phyloP scores from a whole-genome alignment of 78 protist genomes.

The Ministeria vibrans region DNA sequence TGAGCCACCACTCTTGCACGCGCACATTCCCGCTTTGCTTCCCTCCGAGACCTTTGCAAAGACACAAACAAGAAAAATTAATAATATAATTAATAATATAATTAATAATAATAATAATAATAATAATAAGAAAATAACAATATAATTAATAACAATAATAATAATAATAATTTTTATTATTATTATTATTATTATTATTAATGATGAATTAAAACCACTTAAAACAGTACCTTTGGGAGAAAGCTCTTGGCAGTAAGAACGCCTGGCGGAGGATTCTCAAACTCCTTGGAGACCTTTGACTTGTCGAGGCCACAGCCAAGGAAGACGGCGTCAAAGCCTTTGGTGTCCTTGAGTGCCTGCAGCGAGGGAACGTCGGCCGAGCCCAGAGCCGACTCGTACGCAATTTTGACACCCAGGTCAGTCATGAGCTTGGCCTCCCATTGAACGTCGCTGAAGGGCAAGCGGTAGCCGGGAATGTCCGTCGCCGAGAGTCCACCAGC shows the following conservation, averaged over 20 bases:
- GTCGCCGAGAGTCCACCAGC: slow-evolving; percentile 81
- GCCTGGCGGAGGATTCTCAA: slow-evolving; percentile 29
- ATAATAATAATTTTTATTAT: too few relatives aligned
- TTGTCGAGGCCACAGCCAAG: slow-evolving; percentile 83
- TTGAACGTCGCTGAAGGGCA: slow-evolving; percentile 77
- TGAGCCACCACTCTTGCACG: slow-evolving; percentile 37
- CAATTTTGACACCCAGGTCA: slow-evolving; percentile 85
- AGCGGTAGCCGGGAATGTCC: slow-evolving; percentile 90
- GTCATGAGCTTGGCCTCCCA: slow-evolving; percentile 79
- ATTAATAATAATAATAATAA: too few relatives aligned
- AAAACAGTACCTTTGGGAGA: too few relatives aligned
- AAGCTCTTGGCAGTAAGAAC: slow-evolving; percentile 79
- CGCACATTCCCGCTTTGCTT: slow-evolving; percentile 85
- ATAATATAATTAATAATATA: too few relatives aligned
- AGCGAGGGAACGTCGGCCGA: slow-evolving; percentile 39
- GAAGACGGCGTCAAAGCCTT: slow-evolving; percentile 79
- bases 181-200: too few relatives aligned
- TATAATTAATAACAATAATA: too few relatives aligned
- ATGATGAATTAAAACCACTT: too few relatives aligned
- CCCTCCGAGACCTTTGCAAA: slow-evolving; percentile 59
- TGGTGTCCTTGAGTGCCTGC: slow-evolving; percentile 43
- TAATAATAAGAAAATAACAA: too few relatives aligned
- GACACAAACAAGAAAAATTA: too few relatives aligned
- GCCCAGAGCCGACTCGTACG: slow-evolving; percentile 26
- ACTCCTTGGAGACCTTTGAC: slow-evolving; percentile 48